Conservation (phyloP, 148 eudicot species). For the Diospyros lotus region DNA sequence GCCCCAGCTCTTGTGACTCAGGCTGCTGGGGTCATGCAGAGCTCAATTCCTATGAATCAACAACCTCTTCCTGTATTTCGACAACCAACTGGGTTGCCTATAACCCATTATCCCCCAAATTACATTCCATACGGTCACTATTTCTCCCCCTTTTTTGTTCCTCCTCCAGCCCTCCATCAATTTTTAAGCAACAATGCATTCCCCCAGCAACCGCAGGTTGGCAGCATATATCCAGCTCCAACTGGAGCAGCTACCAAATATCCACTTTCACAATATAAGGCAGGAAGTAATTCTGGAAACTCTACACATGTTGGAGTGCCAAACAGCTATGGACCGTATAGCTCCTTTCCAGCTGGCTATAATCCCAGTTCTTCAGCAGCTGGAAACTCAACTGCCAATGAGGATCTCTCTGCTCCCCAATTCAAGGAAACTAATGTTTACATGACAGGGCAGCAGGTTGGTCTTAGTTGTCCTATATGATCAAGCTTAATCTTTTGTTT, state of each 20-base stretch:
- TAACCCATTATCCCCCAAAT: conserved; percentile 74
- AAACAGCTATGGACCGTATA: conserved; percentile 69
- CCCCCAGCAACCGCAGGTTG: conserved; percentile 72
- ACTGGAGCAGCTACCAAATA: conserved; percentile 54
- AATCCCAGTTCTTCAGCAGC: conserved; percentile 38
- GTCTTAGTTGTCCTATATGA: conserved; percentile 10
- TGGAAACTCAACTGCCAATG: conserved; percentile 60
- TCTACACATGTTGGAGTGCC: conserved; percentile 49
- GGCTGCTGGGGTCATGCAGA: conserved; percentile 63
- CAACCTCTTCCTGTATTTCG: conserved; percentile 67
- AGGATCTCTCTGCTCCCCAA: conserved; percentile 60
- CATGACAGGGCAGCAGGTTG: conserved; percentile 75
- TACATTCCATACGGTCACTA: conserved; percentile 71
- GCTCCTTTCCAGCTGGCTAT: conserved; percentile 49
- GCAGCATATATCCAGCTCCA: conserved; percentile 53
- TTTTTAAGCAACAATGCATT: conserved; percentile 60
- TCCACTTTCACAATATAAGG: conserved; percentile 69
- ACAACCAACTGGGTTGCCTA: conserved; percentile 70
- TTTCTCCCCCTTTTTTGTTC: conserved; percentile 58
- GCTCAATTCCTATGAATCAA: conserved; percentile 55
- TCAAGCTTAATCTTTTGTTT: not conserved
- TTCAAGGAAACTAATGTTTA: conserved; percentile 70
- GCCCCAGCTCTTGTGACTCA: conserved; percentile 59
- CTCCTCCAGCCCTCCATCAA: conserved; percentile 70
- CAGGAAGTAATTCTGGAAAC: conserved; percentile 51